Conservation (phyloP, 75 land plant genomes). For the Selaginella tamariscina region DNA sequence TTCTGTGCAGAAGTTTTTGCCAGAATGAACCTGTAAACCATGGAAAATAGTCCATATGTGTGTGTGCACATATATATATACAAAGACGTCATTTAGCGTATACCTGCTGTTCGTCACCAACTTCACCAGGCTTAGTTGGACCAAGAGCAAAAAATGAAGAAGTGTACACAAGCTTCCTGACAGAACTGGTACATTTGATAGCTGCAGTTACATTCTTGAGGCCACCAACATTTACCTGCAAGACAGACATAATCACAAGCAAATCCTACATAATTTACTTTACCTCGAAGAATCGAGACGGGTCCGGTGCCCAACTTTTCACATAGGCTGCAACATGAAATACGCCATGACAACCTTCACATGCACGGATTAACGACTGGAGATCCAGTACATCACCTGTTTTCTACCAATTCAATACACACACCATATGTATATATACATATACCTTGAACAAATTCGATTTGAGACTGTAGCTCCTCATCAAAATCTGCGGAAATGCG, state of each 20-base stretch:
- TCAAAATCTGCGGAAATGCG: constrained; percentile 20
- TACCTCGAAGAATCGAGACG: constrained; percentile 48
- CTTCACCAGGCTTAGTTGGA: constrained; percentile 47
- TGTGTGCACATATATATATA: background rate
- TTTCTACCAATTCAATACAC: constrained; percentile 42
- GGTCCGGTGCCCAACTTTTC: constrained; percentile 79
- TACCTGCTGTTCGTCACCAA: constrained; percentile 88
- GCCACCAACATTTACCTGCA: constrained; percentile 82
- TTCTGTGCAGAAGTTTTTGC: constrained; percentile 57
- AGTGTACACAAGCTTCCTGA: constrained; percentile 68
- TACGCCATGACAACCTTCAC: constrained; percentile 46
- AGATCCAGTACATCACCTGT: constrained; percentile 69
- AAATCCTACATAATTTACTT: background rate
- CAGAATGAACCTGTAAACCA: constrained; percentile 55
- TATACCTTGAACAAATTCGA: too few relatives aligned
- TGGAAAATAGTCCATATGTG: background rate
- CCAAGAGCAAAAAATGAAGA: constrained; percentile 92
- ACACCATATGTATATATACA: too few relatives aligned
- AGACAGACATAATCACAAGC: background rate
- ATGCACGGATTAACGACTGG: constrained; percentile 47
- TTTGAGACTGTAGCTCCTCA: constrained; percentile 36
- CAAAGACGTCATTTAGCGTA: too few relatives aligned
- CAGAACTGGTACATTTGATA: constrained; percentile 31
- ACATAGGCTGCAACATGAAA: constrained; percentile 80
- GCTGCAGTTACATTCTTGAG: constrained; percentile 66